Base-by-base conservation (phyloP, 108 stramenopile genomes). In the Fistulifera pelliculosa region DNA sequence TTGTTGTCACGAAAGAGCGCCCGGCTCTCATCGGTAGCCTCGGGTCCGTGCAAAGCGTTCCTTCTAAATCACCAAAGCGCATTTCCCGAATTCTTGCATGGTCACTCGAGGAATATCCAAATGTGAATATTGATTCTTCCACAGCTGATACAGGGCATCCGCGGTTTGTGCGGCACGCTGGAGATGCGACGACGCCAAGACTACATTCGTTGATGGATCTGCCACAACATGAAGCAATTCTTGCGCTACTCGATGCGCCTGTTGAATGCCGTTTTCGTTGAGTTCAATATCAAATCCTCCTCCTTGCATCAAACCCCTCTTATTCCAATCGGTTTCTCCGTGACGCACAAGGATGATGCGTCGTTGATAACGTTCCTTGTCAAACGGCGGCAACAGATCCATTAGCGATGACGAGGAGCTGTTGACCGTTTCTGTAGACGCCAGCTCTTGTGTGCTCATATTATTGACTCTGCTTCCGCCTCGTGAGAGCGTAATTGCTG, bases 311-410 rank as follows among this genome's bases (percentile, higher is more conserved):
- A 49, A 54, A 0, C 74, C 74, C 22, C 48, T 41, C 0, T 13
- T 10, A 38, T 75, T 75, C 74, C 74, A 75, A 28, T 75, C 58
- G 25, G 74, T 75, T 61, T 75, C 61, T 13, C 74, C 74, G 48
- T 75, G 74, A 7, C 74, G 55, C 5, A 75, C 21, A 52, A 75
- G 41, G 28, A 65, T 65, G 38, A 75, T 49, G 6, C 74, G 66
- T 12, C 38, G 59, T 35, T 35, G 31, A 35, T 35, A 8, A 6
- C 3, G 3, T 35, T 3, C 8, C 16, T 5, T 5, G 19, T 52
- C 24, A 5, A 52, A 22, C 50, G 50, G 50, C 4, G 50, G 50
- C 50, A 52, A 18, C 2, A 2, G 19, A 11, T 45, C 44, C 7
- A 21, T 2, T 21, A 45, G 21, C 3, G 44, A 17, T 45, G 31